These are phyloP conservation scores for Cercospora sesami DNA, from an alignment of 2,329 filamentous ascomycete species.

Conservation along the genomic window DNA sequence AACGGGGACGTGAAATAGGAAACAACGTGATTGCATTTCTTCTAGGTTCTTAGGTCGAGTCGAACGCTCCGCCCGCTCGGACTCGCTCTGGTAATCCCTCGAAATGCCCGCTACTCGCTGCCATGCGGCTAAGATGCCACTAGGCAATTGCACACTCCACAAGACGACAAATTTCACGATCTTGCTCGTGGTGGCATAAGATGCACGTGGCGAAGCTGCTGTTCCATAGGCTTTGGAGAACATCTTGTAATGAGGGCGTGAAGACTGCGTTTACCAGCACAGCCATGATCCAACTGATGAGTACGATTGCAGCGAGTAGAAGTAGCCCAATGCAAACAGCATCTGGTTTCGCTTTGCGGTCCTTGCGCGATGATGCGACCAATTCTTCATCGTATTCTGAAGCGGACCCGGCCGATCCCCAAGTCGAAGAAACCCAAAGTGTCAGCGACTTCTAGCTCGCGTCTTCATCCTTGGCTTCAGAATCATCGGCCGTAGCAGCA, in stretches of 20 bases:
- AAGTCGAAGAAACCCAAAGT: background rate
- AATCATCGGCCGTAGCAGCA: slow-evolving; percentile 21
- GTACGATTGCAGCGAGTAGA: too few relatives aligned
- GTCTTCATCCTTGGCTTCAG: slow-evolving; percentile 1
- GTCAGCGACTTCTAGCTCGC: slow-evolving; percentile 1
- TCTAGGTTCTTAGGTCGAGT: background rate
- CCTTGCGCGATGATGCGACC: background rate
- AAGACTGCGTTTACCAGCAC: too few relatives aligned
- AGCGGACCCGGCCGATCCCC: background rate
- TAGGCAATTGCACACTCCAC: background rate
- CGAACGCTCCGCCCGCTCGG: background rate
- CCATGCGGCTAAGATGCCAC: too few relatives aligned
- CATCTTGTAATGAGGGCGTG: too few relatives aligned
- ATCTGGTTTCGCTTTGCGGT: background rate
- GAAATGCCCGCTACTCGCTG: too few relatives aligned
- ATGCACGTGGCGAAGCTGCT: too few relatives aligned
- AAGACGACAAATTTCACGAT: background rate
- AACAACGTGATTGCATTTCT: background rate
- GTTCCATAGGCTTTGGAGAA: too few relatives aligned
- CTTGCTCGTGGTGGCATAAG: background rate
- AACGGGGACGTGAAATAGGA: background rate
- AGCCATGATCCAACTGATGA: too few relatives aligned
- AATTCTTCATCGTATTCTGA: background rate
- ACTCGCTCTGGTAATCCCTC: too few relatives aligned
- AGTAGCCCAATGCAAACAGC: too few relatives aligned